phyloP scores from a whole-genome alignment of 2,329 filamentous ascomycete species.

The Cercospora sesami region DNA sequence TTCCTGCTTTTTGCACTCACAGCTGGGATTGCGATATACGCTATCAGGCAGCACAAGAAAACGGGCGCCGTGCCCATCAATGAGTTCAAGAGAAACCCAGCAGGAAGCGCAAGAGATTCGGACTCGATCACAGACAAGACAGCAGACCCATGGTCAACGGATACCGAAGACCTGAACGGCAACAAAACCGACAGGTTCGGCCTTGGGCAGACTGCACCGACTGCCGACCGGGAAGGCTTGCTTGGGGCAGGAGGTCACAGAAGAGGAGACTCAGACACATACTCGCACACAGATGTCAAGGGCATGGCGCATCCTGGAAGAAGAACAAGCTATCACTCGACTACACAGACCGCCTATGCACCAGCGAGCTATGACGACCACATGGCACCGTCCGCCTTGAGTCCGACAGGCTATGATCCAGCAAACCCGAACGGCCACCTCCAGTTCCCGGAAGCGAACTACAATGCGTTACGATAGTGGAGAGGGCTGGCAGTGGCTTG shows the following conservation, averaged over 20 bases:
- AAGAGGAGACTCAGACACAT: conserved; percentile 15
- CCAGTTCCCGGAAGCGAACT: conserved; percentile 31
- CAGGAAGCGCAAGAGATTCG: conserved; percentile 22
- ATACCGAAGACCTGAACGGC: conserved; percentile 41
- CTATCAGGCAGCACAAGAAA: conserved; percentile 57
- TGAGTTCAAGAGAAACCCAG: conserved; percentile 44
- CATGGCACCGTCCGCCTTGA: conserved; percentile 26
- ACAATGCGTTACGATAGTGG: conserved; percentile 22
- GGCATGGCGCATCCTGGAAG: conserved; percentile 26
- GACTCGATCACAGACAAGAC: conserved; percentile 41
- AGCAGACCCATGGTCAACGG: conserved; percentile 49
- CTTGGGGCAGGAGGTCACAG: conserved; percentile 16
- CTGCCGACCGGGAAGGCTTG: conserved; percentile 21
- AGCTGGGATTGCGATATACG: conserved; percentile 55
- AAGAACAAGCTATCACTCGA: conserved; percentile 22
- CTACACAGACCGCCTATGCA: conserved; percentile 15
- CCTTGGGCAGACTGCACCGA: conserved; percentile 16
- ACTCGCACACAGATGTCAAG: conserved; percentile 14
- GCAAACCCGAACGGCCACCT: conserved; percentile 23
- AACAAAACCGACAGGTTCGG: conserved; percentile 18
- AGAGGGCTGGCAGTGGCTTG: not conserved
- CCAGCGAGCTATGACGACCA: conserved; percentile 21
- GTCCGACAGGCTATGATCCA: conserved; percentile 20
- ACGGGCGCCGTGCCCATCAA: conserved; percentile 54
- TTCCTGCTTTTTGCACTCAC: conserved; percentile 59